These are phyloP conservation scores for Starmerella tilneyi DNA, from an alignment of 805 yeast species.

Conservation along the genomic window DNA sequence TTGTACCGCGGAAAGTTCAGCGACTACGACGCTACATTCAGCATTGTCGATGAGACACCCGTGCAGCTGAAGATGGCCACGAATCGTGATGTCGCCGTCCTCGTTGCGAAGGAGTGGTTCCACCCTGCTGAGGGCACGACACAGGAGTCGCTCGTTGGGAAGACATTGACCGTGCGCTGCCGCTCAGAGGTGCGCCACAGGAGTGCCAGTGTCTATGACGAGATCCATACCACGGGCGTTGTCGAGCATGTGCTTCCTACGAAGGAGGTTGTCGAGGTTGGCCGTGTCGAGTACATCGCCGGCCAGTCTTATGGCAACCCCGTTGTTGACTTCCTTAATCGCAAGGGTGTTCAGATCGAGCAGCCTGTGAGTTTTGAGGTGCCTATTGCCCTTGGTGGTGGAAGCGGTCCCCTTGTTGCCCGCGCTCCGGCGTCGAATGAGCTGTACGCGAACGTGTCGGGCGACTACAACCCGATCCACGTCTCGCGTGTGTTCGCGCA, in stretches of 20 bases:
- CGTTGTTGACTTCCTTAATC: conserved; percentile 80
- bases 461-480: conserved; percentile 97
- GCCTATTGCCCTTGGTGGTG: conserved; percentile 59
- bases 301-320: conserved; percentile 95
- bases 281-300: conserved; percentile 75
- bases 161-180: conserved; percentile 80
- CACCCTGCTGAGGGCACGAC: conserved; percentile 49
- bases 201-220: conserved; percentile 60
- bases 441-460: conserved; percentile 93
- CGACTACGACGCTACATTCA: conserved; percentile 88
- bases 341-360: conserved; percentile 89
- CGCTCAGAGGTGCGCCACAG: conserved; percentile 75
- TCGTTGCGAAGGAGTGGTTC: conserved; percentile 97
- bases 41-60: conserved; percentile 77
- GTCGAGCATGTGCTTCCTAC: conserved; percentile 84
- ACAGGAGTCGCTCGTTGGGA: conserved; percentile 58
- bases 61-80: conserved; percentile 63
- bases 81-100: conserved; percentile 83
- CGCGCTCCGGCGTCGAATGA: conserved; percentile 94
- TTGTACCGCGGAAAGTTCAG: conserved; percentile 87
- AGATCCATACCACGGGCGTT: conserved; percentile 75
- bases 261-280: conserved; percentile 76
- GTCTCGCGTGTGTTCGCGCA: conserved; percentile 90
- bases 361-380: conserved; percentile 87
- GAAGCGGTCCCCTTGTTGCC: conserved; percentile 34